Conservation (phyloP, 495 filamentous ascomycete species). For the Hyaloscypha finlandica region DNA sequence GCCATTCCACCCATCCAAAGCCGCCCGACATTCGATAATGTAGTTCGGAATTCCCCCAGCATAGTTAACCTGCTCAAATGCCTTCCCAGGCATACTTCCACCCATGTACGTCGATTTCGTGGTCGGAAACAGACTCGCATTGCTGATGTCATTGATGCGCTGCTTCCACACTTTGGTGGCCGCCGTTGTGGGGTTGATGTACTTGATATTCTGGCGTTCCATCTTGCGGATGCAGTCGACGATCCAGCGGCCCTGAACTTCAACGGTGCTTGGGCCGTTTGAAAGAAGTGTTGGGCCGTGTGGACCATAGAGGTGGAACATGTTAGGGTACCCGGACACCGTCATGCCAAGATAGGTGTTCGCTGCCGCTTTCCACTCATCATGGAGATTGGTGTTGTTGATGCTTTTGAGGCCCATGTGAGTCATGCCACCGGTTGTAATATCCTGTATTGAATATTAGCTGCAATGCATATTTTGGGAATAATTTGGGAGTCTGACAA, state of each 20-base stretch:
- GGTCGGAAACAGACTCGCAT: conserved; percentile 50
- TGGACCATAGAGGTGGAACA: conserved; percentile 47
- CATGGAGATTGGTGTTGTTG: conserved; percentile 39
- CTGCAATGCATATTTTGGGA: conserved; percentile 7
- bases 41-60: conserved; percentile 44
- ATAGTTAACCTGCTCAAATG: conserved; percentile 48
- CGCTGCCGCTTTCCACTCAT: conserved; percentile 51
- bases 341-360: conserved; percentile 53
- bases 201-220: conserved; percentile 44
- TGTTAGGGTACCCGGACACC: conserved; percentile 51
- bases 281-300: conserved; percentile 29
- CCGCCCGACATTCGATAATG: conserved; percentile 39
- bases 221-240: conserved; percentile 46
- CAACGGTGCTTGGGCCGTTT: conserved; percentile 42
- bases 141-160: conserved; percentile 40
- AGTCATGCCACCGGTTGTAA: conserved; percentile 50
- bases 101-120: conserved; percentile 53
- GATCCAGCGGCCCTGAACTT: conserved; percentile 57
- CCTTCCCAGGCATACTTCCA: conserved; percentile 51
- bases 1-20: conserved; percentile 34
- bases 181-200: conserved; percentile 47
- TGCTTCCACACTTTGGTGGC: conserved; percentile 50
- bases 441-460: conserved; percentile 35
- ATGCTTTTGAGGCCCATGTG: conserved; percentile 47
- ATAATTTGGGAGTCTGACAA: conserved; percentile 21